Evolutionary conservation across 2,329 filamentous ascomycete genomes (phyloP).

Genomic region (Metarhizium humberi): DNA sequence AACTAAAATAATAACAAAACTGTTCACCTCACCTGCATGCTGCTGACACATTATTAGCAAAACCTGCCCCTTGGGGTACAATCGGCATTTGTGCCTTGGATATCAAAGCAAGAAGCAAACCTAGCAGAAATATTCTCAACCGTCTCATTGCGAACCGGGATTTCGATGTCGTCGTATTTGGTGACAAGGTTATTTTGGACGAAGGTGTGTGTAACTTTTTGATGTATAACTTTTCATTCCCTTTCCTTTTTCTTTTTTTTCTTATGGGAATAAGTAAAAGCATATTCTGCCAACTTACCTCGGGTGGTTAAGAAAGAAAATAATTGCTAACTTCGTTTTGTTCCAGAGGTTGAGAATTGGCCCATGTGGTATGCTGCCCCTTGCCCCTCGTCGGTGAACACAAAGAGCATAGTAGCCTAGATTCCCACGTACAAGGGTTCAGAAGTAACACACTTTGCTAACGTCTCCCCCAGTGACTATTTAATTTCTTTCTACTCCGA

Average conservation of each 20-base stretch:
- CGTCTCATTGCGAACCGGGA: constrained; percentile 82
- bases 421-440: constrained; percentile 1
- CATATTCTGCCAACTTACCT: no score
- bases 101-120: constrained; percentile 92
- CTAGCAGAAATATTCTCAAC: constrained; percentile 91
- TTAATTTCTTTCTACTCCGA: constrained; percentile 98
- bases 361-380: constrained; percentile 59
- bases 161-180: constrained; percentile 96
- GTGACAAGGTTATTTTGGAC: constrained; percentile 96
- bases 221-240: neutral
- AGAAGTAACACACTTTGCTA: constrained; percentile 4
- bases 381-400: constrained; percentile 20
- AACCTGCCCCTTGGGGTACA: constrained; percentile 51
- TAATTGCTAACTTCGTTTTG: constrained; percentile 4
- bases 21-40: constrained; percentile 6
- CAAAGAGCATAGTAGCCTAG: constrained; percentile 22
- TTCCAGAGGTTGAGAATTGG: constrained; percentile 80
- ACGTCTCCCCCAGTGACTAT: constrained; percentile 54
- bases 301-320: neutral
- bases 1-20: neutral
- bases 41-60: constrained; percentile 29
- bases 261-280: no score
- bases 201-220: constrained; percentile 46
- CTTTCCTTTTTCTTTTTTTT: neutral
- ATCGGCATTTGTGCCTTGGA: constrained; percentile 96